Percentiles rank a stretch among this genome's conserved stretches.
Conservation (phyloP, 2,329 filamentous ascomycete species). For the Colletotrichum liriopes region DNA sequence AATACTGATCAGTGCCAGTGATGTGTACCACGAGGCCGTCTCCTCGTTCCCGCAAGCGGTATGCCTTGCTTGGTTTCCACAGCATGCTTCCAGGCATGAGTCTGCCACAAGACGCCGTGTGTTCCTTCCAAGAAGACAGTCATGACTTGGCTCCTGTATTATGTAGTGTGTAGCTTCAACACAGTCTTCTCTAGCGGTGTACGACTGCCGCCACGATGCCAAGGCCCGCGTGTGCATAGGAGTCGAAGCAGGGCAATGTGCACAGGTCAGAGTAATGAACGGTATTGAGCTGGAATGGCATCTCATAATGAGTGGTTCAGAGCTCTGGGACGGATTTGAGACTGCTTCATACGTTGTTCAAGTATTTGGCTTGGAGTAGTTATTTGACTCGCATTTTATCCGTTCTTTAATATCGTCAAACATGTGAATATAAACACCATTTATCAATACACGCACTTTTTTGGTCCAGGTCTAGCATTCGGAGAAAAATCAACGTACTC, state of each 20-base stretch:
- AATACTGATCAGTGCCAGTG: neutral
- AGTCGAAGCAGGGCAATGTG: neutral
- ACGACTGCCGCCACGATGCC: neutral
- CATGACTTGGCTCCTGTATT: neutral
- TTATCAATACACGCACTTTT: fast-evolving
- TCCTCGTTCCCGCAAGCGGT: too few species aligned
- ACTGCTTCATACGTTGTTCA: too few species aligned
- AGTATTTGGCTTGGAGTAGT: too few species aligned
- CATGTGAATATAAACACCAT: fast-evolving
- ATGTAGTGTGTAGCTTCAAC: neutral
- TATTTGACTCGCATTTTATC: neutral
- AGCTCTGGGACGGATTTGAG: neutral
- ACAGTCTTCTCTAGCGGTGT: neutral
- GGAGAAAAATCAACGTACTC: neutral
- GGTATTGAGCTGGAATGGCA: neutral
- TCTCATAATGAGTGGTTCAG: too few species aligned
- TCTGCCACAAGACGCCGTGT: neutral
- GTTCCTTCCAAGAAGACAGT: neutral
- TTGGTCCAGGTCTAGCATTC: too few species aligned
- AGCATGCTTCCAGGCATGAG: neutral
- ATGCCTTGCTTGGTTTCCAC: neutral
- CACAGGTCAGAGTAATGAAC: neutral
- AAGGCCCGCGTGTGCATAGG: neutral
- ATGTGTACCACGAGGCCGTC: neutral
- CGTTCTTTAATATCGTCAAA: neutral